Evolutionary conservation across 176 grass and related monocot species (phyloP), one percentile per base, ranked within the genome.

Genomic region (Avena insularis): DNA sequence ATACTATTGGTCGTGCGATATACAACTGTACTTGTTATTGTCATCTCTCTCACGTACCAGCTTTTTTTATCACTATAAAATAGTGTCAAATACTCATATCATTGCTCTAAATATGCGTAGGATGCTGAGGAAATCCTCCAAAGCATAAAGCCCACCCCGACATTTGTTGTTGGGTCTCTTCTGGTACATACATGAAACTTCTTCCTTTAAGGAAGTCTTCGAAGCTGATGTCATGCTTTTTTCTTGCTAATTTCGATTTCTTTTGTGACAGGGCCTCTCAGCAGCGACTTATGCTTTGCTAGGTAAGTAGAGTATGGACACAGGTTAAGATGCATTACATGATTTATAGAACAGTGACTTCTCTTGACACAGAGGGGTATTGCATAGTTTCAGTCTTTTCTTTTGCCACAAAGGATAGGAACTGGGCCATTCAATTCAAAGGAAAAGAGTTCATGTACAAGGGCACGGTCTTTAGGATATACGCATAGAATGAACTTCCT

Each of bases 101-200:
- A 85, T 72, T 84, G 6, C 72, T 77, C 89, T 84, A 5, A 83
- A 83, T 84, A 58, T 85, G 16, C 90, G 80, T 89, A 98, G 97
- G 97, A 98, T 14, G 71, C 91, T 65, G 94, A 98, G 87, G 92
- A 91, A 93, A 96, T 98, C 75, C 80, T 98, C 5, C 87, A 90
- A 79, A 92, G 85, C 87, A 92, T 99, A 90, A 99, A 94, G 60
- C 87, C 83, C 83, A 96, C 92, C 15, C 97, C 97, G 49, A 85
- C 94, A 90, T 74, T 99, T 60, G 84, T 94, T 57, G 62, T 94
- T 65, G 88, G 90, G 81, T 96, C 87, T 84, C 82, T 88, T 69
- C 66, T 96, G 87, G 97, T 99, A 49, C 27, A 83, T 62, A 35
- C 9, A 79, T 8, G 17, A 35, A 20, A 55, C 33, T 49, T 85